phyloP scores from a whole-genome alignment of 768 basidiomycete species.

The Amyloporia xantha region DNA sequence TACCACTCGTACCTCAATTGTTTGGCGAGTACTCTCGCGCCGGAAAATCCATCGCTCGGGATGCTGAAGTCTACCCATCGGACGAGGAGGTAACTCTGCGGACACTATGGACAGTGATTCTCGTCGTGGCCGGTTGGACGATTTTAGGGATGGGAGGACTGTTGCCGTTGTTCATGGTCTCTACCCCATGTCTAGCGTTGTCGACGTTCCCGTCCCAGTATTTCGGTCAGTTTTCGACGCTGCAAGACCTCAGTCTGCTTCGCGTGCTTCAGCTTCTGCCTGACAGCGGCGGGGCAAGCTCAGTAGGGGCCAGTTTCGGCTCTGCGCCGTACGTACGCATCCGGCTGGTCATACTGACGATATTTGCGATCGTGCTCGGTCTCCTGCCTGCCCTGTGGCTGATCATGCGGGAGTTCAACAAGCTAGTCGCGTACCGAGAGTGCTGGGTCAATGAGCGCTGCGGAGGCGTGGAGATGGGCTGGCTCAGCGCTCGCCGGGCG shows the following conservation, averaged over 20 bases:
- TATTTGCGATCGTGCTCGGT: slow-evolving; percentile 53
- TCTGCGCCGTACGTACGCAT: slow-evolving; percentile 27
- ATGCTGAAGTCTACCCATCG: slow-evolving; percentile 59
- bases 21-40: slow-evolving; percentile 51
- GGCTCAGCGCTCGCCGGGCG: slow-evolving; percentile 56
- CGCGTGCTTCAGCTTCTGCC: slow-evolving; percentile 56
- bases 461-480: slow-evolving; percentile 67
- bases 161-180: slow-evolving; percentile 66
- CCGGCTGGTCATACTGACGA: slow-evolving; percentile 64
- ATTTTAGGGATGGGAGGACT: slow-evolving; percentile 63
- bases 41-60: slow-evolving; percentile 40
- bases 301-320: slow-evolving; percentile 5
- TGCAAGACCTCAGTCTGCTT: slow-evolving; percentile 73
- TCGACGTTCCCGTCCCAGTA: slow-evolving; percentile 37
- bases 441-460: slow-evolving; percentile 61
- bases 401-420: slow-evolving; percentile 58
- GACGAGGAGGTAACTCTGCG: slow-evolving; percentile 71
- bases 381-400: slow-evolving; percentile 60
- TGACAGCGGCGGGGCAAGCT: background rate
- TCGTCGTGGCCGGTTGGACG: slow-evolving; percentile 61
- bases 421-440: slow-evolving; percentile 44
- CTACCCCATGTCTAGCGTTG: slow-evolving; percentile 60
- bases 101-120: slow-evolving; percentile 58
- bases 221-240: slow-evolving; percentile 55
- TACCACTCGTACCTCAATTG: slow-evolving; percentile 56